These are phyloP conservation scores for Fusarium begoniae DNA, from an alignment of 2,329 filamentous ascomycete species.

Conservation along the genomic window DNA sequence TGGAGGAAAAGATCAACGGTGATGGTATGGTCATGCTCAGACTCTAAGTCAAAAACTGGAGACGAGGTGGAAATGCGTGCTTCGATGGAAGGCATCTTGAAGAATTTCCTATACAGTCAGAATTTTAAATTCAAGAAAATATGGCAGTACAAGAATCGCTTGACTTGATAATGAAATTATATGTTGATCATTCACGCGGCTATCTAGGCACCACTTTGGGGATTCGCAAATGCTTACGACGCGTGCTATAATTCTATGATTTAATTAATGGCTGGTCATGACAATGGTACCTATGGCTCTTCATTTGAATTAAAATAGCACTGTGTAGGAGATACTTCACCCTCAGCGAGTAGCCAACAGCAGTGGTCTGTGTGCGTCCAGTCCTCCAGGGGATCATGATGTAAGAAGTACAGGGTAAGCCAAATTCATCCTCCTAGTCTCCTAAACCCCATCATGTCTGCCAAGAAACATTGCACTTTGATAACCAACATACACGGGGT, in stretches of 20 bases:
- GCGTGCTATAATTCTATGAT: rapidly evolving
- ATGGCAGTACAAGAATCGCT: background rate
- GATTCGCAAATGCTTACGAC: background rate
- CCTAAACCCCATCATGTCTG: no score
- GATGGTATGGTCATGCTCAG: rapidly evolving
- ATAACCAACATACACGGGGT: background rate
- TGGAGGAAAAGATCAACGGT: background rate
- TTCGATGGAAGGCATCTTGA: background rate
- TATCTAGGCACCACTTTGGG: background rate
- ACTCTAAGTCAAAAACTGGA: rapidly evolving
- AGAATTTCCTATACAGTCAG: no score
- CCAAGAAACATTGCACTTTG: background rate
- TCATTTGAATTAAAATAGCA: background rate
- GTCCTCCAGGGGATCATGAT: rapidly evolving
- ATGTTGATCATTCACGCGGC: background rate
- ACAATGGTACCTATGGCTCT: background rate
- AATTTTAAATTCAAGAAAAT: background rate
- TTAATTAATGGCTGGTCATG: rapidly evolving
- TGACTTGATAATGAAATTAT: background rate
- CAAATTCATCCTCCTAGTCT: background rate
- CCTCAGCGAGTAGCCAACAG: background rate
- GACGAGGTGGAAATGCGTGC: background rate
- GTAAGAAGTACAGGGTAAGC: background rate
- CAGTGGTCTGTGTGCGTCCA: no score
- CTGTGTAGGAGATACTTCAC: background rate